phyloP scores from a whole-genome alignment of 2,329 filamentous ascomycete genomes.

The Colletotrichum sp. region DNA sequence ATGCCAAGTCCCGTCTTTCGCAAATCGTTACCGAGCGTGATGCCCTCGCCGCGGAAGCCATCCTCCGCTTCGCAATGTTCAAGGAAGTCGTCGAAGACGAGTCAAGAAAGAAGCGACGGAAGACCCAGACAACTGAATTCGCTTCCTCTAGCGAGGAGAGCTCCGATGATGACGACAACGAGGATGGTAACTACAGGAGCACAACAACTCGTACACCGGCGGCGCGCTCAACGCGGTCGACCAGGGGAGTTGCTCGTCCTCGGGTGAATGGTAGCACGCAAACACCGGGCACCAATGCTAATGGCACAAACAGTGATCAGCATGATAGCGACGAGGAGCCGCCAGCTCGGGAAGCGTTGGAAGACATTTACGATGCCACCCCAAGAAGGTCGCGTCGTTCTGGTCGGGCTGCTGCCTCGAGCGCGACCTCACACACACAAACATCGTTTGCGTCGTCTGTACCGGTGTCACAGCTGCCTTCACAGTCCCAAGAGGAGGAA shows the following conservation, averaged over 20 bases:
- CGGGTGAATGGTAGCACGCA: constrained; percentile 30
- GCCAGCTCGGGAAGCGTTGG: constrained; percentile 27
- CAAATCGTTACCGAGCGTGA: constrained; percentile 89
- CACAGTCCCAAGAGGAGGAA: constrained; percentile 45
- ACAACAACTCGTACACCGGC: constrained; percentile 29
- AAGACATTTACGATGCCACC: constrained; percentile 50
- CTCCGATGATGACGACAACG: constrained; percentile 67
- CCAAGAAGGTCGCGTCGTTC: constrained; percentile 46
- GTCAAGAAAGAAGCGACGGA: constrained; percentile 83
- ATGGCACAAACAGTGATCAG: constrained; percentile 36
- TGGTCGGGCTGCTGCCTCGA: constrained; percentile 36
- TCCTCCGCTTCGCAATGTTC: constrained; percentile 93
- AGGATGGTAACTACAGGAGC: constrained; percentile 49
- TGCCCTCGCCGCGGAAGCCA: constrained; percentile 84
- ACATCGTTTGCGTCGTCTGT: constrained; percentile 81
- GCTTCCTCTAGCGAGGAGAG: constrained; percentile 65
- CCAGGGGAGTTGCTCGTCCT: constrained; percentile 36
- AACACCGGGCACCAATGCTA: constrained; percentile 29
- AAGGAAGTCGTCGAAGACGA: constrained; percentile 88
- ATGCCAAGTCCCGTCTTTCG: constrained; percentile 90
- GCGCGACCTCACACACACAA: constrained; percentile 45
- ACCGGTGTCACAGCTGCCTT: constrained; percentile 72
- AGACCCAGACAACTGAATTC: constrained; percentile 63
- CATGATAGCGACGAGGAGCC: constrained; percentile 56
- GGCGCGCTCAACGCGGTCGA: constrained; percentile 37